Conservation (phyloP, 176 grass and related monocot genomes). For the Paspalum vaginatum region DNA sequence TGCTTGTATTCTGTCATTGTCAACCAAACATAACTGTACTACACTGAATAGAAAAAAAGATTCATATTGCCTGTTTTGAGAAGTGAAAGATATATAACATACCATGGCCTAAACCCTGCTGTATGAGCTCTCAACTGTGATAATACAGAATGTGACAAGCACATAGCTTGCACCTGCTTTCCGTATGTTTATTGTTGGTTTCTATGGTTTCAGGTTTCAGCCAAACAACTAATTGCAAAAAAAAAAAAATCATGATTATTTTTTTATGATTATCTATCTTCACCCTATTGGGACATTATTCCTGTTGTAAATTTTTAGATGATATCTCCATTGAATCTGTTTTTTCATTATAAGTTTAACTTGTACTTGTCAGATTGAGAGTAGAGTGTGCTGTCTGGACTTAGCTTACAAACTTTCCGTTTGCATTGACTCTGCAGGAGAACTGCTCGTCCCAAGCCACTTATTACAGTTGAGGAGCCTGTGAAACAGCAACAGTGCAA, state of each 20-base stretch:
- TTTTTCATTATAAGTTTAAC: constrained; percentile 26
- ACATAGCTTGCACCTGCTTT: constrained; percentile 14
- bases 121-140: constrained; percentile 4
- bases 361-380: constrained; percentile 21
- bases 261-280: background rate
- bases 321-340: constrained; percentile 11
- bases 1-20: constrained; percentile 17
- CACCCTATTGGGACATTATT: constrained; percentile 7
- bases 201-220: constrained; percentile 11
- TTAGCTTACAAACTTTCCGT: constrained; percentile 19
- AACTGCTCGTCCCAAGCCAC: constrained; percentile 58
- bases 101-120: background rate
- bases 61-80: background rate
- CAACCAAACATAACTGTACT: constrained; percentile 14
- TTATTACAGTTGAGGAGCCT: constrained; percentile 51
- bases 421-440: constrained; percentile 40
- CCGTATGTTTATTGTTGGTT: background rate
- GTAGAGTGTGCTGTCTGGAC: constrained; percentile 20
- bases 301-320: constrained; percentile 11
- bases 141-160: background rate
- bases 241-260: background rate
- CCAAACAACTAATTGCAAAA: background rate
- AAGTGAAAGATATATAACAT: background rate
- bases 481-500: constrained; percentile 44
- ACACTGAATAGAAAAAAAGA: background rate